Percentiles rank a stretch among this genome's conserved stretches.
phyloP scores from a whole-genome alignment of 345 rosid genomes.

The Turritis glabra region DNA sequence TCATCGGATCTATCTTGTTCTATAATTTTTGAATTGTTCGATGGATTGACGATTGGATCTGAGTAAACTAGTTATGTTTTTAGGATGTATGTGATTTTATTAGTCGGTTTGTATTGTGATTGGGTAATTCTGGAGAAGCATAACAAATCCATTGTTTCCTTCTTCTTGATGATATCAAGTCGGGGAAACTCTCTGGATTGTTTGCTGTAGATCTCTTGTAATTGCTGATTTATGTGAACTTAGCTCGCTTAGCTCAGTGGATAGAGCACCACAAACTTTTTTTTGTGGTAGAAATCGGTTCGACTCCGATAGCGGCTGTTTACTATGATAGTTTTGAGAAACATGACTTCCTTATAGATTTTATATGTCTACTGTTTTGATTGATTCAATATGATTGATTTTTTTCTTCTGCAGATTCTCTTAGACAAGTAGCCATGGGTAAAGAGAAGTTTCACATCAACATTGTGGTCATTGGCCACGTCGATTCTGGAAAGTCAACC shows the following conservation, averaged over 20 bases:
- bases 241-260: slow-evolving; percentile 23
- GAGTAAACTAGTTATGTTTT: neutral
- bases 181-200: neutral
- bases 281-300: slow-evolving; percentile 38
- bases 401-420: neutral
- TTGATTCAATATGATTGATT: neutral
- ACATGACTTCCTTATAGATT: neutral
- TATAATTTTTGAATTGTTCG: neutral
- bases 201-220: neutral
- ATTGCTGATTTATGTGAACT: neutral
- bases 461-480: slow-evolving; percentile 83
- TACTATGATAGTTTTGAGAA: too few species aligned
- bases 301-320: slow-evolving; percentile 29
- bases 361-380: neutral
- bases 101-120: neutral
- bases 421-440: slow-evolving; percentile 48
- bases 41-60: neutral
- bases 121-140: neutral
- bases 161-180: neutral
- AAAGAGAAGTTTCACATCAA: slow-evolving; percentile 75
- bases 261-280: slow-evolving; percentile 24
- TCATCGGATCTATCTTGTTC: neutral
- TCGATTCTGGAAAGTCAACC: slow-evolving; percentile 76
- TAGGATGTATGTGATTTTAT: neutral
- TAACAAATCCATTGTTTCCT: neutral